These are phyloP conservation scores for Nowakowskiella sp. DNA, from an alignment of 192 early-diverging fungal species.

Conservation along the genomic window DNA sequence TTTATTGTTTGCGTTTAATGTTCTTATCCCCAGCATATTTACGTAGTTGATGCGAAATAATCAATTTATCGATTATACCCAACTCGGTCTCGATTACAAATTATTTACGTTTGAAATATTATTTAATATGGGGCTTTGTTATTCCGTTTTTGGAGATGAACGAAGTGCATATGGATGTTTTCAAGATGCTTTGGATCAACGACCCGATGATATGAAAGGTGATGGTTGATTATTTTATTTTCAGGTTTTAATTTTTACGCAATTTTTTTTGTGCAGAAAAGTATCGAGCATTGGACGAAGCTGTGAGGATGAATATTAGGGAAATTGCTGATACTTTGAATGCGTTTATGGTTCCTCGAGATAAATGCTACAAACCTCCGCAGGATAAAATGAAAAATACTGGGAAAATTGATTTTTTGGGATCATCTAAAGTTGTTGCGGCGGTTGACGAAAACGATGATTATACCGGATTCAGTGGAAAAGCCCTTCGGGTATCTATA, in stretches of 20 bases:
- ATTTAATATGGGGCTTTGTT: constrained; percentile 85
- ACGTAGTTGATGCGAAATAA: background rate
- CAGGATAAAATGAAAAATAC: constrained; percentile 78
- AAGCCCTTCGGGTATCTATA: constrained; percentile 30
- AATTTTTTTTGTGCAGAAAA: background rate
- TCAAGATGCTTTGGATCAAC: constrained; percentile 44
- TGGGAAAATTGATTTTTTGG: constrained; percentile 69
- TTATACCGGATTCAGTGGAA: constrained; percentile 58
- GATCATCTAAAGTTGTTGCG: constrained; percentile 78
- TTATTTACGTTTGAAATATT: constrained; percentile 81
- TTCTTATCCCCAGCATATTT: background rate
- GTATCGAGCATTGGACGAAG: constrained; percentile 32
- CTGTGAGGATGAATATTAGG: constrained; percentile 24
- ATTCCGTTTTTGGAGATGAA: constrained; percentile 64
- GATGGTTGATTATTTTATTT: background rate
- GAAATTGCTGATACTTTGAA: constrained; percentile 25
- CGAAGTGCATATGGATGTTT: constrained; percentile 66
- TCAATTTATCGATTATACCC: constrained; percentile 78
- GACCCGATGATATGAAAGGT: constrained; percentile 1
- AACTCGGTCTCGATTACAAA: constrained; percentile 86
- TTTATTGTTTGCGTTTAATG: background rate
- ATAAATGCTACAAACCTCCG: constrained; percentile 74
- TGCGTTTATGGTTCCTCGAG: constrained; percentile 55
- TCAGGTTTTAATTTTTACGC: background rate
- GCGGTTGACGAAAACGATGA: constrained; percentile 51